Conservation (phyloP, 495 filamentous ascomycete genomes). For the Symbiotaphrina buchneri region DNA sequence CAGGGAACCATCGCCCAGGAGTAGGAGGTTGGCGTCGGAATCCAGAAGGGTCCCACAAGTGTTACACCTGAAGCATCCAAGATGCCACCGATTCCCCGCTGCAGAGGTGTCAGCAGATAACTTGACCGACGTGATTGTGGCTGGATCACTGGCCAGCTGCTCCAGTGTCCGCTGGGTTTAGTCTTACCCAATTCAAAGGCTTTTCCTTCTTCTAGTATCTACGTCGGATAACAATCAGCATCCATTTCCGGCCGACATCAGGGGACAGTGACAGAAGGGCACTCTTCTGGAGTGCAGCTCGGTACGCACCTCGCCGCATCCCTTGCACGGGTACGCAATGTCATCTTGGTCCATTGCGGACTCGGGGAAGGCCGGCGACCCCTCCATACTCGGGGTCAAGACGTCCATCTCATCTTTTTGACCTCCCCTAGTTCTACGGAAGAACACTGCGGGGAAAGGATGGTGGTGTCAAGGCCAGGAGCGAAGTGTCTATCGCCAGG, state of each 20-base stretch:
- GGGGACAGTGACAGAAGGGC: not conserved
- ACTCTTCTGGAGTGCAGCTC: not conserved
- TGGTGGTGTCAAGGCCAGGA: too few relatives aligned
- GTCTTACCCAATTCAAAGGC: constrained; percentile 89
- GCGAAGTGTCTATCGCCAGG: too few relatives aligned
- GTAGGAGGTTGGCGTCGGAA: constrained; percentile 90
- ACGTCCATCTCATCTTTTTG: too few relatives aligned
- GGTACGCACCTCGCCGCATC: constrained; percentile 74
- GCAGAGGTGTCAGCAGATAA: constrained; percentile 7
- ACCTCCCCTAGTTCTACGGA: too few relatives aligned
- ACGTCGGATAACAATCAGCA: constrained; percentile 2
- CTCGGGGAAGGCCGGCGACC: too few relatives aligned
- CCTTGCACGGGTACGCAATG: constrained; percentile 78
- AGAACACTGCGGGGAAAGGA: too few relatives aligned
- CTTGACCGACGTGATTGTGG: not conserved
- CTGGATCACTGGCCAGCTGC: not conserved
- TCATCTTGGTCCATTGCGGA: constrained; percentile 78
- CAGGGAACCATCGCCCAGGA: constrained; percentile 90
- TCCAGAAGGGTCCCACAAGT: constrained; percentile 89
- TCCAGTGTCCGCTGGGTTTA: not conserved
- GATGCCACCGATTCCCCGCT: constrained; percentile 98
- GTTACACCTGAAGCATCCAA: constrained; percentile 98
- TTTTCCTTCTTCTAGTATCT: constrained; percentile 97
- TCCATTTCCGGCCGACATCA: too few relatives aligned
- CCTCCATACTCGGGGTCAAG: too few relatives aligned